These are phyloP conservation scores for Argentina anserina DNA, from an alignment of 306 rosid genomes.

Conservation along the genomic window DNA sequence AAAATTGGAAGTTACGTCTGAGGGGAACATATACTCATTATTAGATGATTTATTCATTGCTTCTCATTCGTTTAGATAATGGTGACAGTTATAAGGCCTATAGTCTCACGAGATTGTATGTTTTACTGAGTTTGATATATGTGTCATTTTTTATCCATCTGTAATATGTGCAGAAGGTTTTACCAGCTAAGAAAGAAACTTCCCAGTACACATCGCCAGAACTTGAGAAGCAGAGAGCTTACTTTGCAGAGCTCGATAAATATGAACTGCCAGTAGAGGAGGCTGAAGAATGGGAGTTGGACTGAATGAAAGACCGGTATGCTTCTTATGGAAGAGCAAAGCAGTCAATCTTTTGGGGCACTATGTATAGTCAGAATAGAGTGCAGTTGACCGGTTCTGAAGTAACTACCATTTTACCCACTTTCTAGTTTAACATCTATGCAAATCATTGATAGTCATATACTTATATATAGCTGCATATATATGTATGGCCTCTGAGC, in stretches of 20 bases:
- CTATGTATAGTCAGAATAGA: conserved; percentile 31
- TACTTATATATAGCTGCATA: background rate
- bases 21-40: background rate
- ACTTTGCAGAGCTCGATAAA: conserved; percentile 69
- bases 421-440: conserved; percentile 10
- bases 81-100: background rate
- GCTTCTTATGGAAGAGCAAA: conserved; percentile 6
- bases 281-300: conserved; percentile 45
- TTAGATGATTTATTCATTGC: background rate
- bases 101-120: background rate
- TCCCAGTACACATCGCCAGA: conserved; percentile 31
- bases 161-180: conserved; percentile 39
- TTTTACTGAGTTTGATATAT: background rate
- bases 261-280: conserved; percentile 65
- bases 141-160: conserved; percentile 18
- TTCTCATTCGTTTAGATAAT: background rate
- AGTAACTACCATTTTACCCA: conserved; percentile 18
- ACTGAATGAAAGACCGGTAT: conserved; percentile 26
- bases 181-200: conserved; percentile 16
- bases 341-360: conserved; percentile 6
- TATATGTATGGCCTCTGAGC: conserved; percentile 10
- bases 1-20: background rate
- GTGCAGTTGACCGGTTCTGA: conserved; percentile 8
- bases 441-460: background rate
- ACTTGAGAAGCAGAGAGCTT: conserved; percentile 59